Evolutionary conservation across 2,329 filamentous ascomycete species (phyloP).

Genomic region (Dactylellina cionopaga): DNA sequence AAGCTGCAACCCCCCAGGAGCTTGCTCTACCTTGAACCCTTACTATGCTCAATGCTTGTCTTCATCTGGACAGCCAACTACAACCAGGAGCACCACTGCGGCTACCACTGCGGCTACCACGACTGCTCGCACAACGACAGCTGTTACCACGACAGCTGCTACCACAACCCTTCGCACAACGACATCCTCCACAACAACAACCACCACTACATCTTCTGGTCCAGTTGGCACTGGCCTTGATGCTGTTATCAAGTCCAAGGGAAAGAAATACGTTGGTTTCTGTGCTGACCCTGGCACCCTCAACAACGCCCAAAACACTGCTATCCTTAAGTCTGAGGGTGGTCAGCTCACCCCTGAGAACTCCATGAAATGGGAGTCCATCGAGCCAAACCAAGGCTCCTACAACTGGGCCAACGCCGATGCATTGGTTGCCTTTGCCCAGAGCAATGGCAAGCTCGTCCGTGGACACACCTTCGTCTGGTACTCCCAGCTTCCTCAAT

Average conservation of each 20-base stretch:
- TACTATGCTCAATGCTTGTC: slow-evolving; percentile 51
- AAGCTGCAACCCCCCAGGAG: slow-evolving; percentile 3
- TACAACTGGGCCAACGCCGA: slow-evolving; percentile 71
- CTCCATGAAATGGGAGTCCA: slow-evolving; percentile 75
- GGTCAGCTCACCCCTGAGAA: slow-evolving; percentile 75
- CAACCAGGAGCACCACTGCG: slow-evolving; percentile 12
- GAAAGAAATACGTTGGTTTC: slow-evolving; percentile 74
- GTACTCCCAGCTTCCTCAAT: slow-evolving; percentile 69
- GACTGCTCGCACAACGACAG: background rate
- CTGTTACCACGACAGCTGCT: slow-evolving; percentile 17
- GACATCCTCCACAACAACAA: slow-evolving; percentile 1
- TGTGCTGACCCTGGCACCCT: slow-evolving; percentile 68
- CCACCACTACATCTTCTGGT: slow-evolving; percentile 53
- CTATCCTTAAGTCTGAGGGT: slow-evolving; percentile 71
- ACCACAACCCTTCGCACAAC: background rate
- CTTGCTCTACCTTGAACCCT: slow-evolving; percentile 43
- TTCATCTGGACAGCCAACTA: no score
- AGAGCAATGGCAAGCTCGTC: slow-evolving; percentile 68
- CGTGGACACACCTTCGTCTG: slow-evolving; percentile 75
- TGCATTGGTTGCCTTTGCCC: slow-evolving; percentile 70
- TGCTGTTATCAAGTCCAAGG: slow-evolving; percentile 68
- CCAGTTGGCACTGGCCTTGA: slow-evolving; percentile 67
- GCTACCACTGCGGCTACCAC: slow-evolving; percentile 3
- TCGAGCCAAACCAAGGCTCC: slow-evolving; percentile 60
- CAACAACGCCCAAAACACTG: slow-evolving; percentile 64